Evolutionary conservation across 1,284 basidiomycete genomes (phyloP).

Genomic region (Ganoderma boninense): DNA sequence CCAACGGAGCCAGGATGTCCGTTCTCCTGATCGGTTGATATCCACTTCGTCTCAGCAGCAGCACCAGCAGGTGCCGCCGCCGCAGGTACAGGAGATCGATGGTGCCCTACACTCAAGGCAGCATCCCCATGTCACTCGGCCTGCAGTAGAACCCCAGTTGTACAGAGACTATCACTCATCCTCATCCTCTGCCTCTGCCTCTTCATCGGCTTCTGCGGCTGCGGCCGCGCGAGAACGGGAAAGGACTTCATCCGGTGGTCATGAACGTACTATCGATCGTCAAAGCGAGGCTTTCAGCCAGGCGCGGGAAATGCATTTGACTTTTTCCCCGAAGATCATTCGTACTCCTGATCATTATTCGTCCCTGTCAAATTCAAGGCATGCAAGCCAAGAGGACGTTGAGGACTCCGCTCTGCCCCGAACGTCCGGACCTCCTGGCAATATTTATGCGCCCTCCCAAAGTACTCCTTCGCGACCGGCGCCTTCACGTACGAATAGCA

Average conservation of each 20-base stretch:
- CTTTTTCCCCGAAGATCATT: conserved; percentile 70
- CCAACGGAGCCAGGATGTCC: conserved; percentile 6
- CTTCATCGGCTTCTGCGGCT: conserved; percentile 25
- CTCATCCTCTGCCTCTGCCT: conserved; percentile 18
- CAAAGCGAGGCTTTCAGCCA: conserved; percentile 51
- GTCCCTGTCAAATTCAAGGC: conserved; percentile 22
- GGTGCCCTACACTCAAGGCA: conserved; percentile 22
- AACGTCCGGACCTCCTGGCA: conserved; percentile 31
- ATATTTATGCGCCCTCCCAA: conserved; percentile 36
- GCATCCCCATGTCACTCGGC: conserved; percentile 27
- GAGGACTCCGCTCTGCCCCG: conserved; percentile 28
- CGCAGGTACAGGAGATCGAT: conserved; percentile 6
- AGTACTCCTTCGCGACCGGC: conserved; percentile 29
- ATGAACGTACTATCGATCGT: conserved; percentile 9
- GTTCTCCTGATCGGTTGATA: not conserved
- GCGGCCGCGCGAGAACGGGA: conserved; percentile 15
- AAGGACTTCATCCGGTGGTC: not conserved
- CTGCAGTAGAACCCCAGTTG: conserved; percentile 5
- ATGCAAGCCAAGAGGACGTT: conserved; percentile 19
- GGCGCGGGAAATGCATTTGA: conserved; percentile 61
- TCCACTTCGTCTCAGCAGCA: conserved; percentile 15
- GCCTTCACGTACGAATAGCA: conserved; percentile 33
- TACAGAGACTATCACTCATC: conserved; percentile 28
- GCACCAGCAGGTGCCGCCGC: conserved; percentile 23
- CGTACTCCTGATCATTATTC: conserved; percentile 69